A percentile compares a stretch with the other conserved stretches of the same genome.
These are phyloP conservation scores for Orbilia oligospora DNA, from an alignment of 2,329 filamentous ascomycete species.

Conservation along the genomic window DNA sequence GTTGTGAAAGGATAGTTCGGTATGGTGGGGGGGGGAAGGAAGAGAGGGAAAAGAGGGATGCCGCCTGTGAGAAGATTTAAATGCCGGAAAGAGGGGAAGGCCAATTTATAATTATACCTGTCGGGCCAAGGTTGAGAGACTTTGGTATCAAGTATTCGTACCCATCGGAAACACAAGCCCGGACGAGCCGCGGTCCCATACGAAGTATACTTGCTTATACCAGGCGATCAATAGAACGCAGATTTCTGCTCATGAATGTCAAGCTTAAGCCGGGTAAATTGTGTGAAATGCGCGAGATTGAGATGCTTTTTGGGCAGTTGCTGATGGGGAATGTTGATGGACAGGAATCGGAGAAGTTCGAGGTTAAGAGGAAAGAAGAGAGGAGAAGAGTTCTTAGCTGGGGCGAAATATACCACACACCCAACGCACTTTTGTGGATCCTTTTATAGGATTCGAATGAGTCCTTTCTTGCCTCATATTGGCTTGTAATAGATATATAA, in stretches of 20 bases:
- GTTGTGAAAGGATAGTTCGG: conserved; percentile 7
- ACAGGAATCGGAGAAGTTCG: no score
- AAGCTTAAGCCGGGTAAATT: background rate
- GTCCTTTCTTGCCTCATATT: no score
- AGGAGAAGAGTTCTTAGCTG: background rate
- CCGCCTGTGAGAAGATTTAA: conserved; percentile 14
- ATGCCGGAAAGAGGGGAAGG: conserved; percentile 27
- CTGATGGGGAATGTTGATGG: background rate
- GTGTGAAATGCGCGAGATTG: conserved; percentile 12
- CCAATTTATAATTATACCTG: conserved; percentile 11
- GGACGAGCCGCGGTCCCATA: background rate
- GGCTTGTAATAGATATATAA: no score
- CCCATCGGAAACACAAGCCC: no score
- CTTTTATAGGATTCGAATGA: no score
- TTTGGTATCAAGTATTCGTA: background rate
- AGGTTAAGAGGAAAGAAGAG: background rate
- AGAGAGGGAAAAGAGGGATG: background rate
- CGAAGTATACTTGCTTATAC: background rate
- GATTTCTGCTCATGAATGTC: background rate
- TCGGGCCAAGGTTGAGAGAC: background rate
- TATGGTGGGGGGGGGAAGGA: conserved; percentile 4
- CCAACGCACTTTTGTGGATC: background rate
- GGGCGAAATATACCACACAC: conserved; percentile 18
- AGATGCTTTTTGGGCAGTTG: conserved; percentile 8
- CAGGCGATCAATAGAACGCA: background rate